A percentile compares a stretch with the other conserved stretches of the same genome.
These are phyloP conservation scores for Citeromyces siamensis DNA, from an alignment of 1,139 yeast genomes.

Conservation along the genomic window DNA sequence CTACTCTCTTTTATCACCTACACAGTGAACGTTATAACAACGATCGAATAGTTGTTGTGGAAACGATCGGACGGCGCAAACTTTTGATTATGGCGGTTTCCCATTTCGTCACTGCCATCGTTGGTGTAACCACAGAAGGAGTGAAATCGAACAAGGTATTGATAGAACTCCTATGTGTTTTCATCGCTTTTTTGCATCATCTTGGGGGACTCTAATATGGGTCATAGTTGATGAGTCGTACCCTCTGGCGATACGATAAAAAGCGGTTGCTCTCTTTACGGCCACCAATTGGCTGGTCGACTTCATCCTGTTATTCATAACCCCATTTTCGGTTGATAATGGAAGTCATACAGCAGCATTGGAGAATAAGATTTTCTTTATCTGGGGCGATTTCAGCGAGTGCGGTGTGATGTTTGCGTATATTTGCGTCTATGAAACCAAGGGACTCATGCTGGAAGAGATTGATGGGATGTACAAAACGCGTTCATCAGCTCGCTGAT, in stretches of 20 bases:
- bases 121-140: constrained; percentile 42
- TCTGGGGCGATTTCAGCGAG: constrained; percentile 65
- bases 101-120: constrained; percentile 52
- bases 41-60: constrained; percentile 56
- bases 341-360: constrained; percentile 53
- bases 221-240: constrained; percentile 65
- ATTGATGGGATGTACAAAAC: constrained; percentile 43
- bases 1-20: constrained; percentile 60
- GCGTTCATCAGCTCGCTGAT: constrained; percentile 31
- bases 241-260: constrained; percentile 62
- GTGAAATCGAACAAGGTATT: constrained; percentile 39
- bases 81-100: constrained; percentile 50
- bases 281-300: constrained; percentile 78
- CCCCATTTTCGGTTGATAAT: constrained; percentile 55
- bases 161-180: constrained; percentile 57
- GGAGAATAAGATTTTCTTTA: constrained; percentile 59
- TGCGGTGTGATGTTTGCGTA: constrained; percentile 38
- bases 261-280: constrained; percentile 60
- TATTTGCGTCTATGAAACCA: constrained; percentile 52
- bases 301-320: constrained; percentile 59
- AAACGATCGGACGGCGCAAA: constrained; percentile 53
- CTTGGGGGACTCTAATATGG: constrained; percentile 81
- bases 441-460: constrained; percentile 54
- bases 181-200: constrained; percentile 64
- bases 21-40: constrained; percentile 56